phyloP scores from a whole-genome alignment of 306 rosid genomes.

The Crotalaria pallida region DNA sequence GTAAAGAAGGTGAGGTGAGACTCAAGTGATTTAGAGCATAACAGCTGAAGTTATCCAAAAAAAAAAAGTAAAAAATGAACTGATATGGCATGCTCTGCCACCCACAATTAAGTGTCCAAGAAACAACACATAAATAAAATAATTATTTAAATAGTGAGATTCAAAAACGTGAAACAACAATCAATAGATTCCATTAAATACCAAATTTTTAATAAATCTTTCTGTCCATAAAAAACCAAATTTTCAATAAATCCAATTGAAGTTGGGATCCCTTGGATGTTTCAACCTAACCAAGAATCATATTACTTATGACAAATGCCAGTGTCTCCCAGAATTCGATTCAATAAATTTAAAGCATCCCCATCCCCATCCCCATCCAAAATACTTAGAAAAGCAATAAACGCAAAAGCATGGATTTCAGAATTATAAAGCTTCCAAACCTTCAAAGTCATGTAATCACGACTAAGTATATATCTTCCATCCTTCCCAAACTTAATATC shows the following conservation, averaged over 20 bases:
- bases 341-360: neutral
- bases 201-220: neutral
- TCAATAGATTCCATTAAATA: neutral
- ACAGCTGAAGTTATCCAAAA: neutral
- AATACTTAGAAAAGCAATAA: neutral
- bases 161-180: neutral
- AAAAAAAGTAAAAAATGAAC: neutral
- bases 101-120: neutral
- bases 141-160: neutral
- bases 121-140: neutral
- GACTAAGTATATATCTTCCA: slow-evolving; percentile 94
- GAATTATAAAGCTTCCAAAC: slow-evolving; percentile 39
- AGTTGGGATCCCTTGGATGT: neutral
- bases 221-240: neutral
- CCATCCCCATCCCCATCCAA: neutral
- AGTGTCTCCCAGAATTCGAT: neutral
- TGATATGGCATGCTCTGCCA: neutral
- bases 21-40: neutral
- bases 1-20: slow-evolving; percentile 8
- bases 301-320: neutral
- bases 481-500: slow-evolving; percentile 90
- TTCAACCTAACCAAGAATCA: neutral
- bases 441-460: slow-evolving; percentile 99
- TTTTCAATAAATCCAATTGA: slow-evolving; percentile 13
- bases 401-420: neutral